Base-by-base conservation (phyloP, 1,284 basidiomycete species). In the Boletellus deceptivus region DNA sequence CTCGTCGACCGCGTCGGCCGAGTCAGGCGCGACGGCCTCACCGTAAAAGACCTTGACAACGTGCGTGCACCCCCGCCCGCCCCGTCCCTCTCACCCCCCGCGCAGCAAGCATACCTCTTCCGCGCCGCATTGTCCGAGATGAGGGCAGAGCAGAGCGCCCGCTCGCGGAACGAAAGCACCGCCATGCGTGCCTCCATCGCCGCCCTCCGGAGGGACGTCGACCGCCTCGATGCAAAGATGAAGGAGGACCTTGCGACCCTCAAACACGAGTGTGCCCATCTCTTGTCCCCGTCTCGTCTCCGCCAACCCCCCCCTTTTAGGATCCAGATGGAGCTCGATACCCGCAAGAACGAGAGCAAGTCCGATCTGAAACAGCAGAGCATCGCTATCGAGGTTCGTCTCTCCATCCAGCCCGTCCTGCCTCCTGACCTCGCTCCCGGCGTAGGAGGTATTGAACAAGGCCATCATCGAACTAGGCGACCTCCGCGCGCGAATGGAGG, bases 251-350 rank as follows among this genome's bases (percentile, higher is more conserved):
- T 99, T 38, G 83, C 80, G 22, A 87, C 82, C 34, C 75, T 99
- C 62, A 94, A 93, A 71, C 94, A 98, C 64, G 94, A 98, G 89
- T 93, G 60, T 57, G 84, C 79, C 13, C 16, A 35, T 43, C 45
- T 50, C 13, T 37, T 41, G 0, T n/a, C 6, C 36, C 4, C 7
- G 38, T 22, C 25, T 52, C 48, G n/a, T 34, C 34, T n/a, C 38
- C 25, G 2, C 49, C 38, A 50, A 17, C 46, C 47, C 11, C n/a
- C n/a, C 43, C 44, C 52, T 38, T 48, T 8, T 53, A 91, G 91
- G 63, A 90, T 96, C 52, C 93, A 98, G 69, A 93, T 99, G 80
- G 96, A 99, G 53, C 79, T 98, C 60, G 94, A 97, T 66, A 93
- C 86, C 57, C 80, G 95, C 53, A 98, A 96, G 74, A 91, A 89